These are phyloP conservation scores for Lodderomyces theae DNA, from an alignment of 1,139 yeast species.

Conservation along the genomic window DNA sequence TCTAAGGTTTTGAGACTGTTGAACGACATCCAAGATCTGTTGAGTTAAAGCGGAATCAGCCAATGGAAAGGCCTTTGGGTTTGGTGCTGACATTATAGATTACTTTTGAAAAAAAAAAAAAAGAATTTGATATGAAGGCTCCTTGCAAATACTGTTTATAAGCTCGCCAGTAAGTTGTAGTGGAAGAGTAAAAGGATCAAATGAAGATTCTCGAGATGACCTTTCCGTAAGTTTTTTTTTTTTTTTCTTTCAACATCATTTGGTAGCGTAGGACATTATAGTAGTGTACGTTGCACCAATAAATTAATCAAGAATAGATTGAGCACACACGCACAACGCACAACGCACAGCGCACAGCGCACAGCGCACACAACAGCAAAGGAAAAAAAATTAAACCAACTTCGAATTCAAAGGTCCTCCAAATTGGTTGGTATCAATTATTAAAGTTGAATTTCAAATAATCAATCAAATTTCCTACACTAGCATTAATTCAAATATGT, in stretches of 20 bases:
- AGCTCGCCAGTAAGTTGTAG: slow-evolving; percentile 42
- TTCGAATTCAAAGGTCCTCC: too few relatives aligned
- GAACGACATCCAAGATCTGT: slow-evolving; percentile 96
- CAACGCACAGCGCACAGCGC: too few relatives aligned
- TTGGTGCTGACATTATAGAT: slow-evolving; percentile 62
- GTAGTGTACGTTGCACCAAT: background rate
- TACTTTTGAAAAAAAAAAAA: too few relatives aligned
- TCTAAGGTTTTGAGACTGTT: slow-evolving; percentile 96
- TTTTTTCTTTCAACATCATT: background rate
- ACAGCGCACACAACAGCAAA: too few relatives aligned
- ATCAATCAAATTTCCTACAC: background rate
- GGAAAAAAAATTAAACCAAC: too few relatives aligned
- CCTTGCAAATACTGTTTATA: slow-evolving; percentile 49
- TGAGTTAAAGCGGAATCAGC: slow-evolving; percentile 95
- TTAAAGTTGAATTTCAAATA: background rate
- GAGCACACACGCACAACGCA: too few relatives aligned
- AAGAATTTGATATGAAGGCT: slow-evolving; percentile 50
- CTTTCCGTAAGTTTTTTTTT: background rate
- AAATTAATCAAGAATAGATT: too few relatives aligned
- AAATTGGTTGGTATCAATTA: too few relatives aligned
- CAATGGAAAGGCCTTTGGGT: slow-evolving; percentile 97
- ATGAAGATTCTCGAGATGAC: background rate
- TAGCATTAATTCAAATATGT: slow-evolving; percentile 26
- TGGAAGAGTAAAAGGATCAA: background rate
- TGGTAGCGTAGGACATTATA: slow-evolving; percentile 2